Conservation (phyloP, 768 basidiomycete species). For the Boletus reticuloceps region DNA sequence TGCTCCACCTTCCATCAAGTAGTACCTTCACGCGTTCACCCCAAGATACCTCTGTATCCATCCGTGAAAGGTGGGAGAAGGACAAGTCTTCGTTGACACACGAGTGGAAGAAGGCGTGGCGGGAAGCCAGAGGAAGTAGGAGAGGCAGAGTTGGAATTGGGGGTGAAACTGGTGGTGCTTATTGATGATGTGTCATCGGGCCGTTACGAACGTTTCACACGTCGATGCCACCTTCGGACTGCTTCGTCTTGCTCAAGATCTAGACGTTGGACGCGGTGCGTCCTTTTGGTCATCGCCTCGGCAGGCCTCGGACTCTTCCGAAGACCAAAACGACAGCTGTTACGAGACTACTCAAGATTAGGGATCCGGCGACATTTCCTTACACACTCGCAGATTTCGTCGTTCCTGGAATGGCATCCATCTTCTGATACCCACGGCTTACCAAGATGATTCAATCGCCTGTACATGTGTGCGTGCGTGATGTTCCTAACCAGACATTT, state of each 20-base stretch:
- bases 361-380: background rate
- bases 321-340: no score
- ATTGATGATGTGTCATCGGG: slow-evolving; percentile 4
- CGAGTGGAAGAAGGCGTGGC: slow-evolving; percentile 75
- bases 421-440: no score
- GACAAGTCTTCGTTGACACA: slow-evolving; percentile 62
- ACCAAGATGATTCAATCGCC: no score
- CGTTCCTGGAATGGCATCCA: background rate
- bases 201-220: background rate
- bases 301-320: no score
- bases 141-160: slow-evolving; percentile 49
- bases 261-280: no score
- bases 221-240: background rate
- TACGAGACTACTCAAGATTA: background rate
- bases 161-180: slow-evolving; percentile 20
- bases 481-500: background rate
- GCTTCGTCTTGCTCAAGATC: background rate
- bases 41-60: slow-evolving; percentile 40
- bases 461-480: no score
- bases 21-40: slow-evolving; percentile 18
- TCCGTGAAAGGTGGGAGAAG: slow-evolving; percentile 69
- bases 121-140: slow-evolving; percentile 69
- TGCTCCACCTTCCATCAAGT: slow-evolving; percentile 36
- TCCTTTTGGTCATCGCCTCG: no score
- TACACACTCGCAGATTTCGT: background rate